These are phyloP conservation scores for Paramecium bursaria DNA, from an alignment of 73 alveolate genomes.

Conservation along the genomic window DNA sequence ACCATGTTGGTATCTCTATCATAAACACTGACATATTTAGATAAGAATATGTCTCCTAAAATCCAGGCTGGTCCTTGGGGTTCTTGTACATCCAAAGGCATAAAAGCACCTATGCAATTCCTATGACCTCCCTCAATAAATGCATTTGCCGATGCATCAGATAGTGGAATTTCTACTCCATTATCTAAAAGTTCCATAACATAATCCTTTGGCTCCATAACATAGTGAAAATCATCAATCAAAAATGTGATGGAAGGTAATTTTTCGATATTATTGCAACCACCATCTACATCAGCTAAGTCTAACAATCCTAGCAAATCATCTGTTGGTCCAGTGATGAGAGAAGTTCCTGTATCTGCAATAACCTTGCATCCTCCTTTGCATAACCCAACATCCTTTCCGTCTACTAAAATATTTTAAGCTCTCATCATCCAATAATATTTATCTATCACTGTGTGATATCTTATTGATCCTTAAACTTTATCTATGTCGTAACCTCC, in stretches of 20 bases:
- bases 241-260: slow-evolving; percentile 63
- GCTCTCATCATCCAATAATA: slow-evolving; percentile 81
- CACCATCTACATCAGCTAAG: slow-evolving; percentile 22
- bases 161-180: slow-evolving; percentile 60
- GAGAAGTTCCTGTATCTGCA: slow-evolving; percentile 86
- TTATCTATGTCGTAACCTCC: slow-evolving; percentile 72
- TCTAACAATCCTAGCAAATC: slow-evolving; percentile 43
- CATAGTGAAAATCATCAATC: slow-evolving; percentile 69
- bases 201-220: slow-evolving; percentile 62
- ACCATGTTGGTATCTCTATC: slow-evolving; percentile 87
- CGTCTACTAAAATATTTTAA: slow-evolving; percentile 77
- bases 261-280: slow-evolving; percentile 3
- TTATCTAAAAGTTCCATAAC: slow-evolving; percentile 37
- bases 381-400: slow-evolving; percentile 72
- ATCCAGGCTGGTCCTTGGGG: slow-evolving; percentile 81
- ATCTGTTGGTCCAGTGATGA: slow-evolving; percentile 80
- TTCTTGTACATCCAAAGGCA: slow-evolving; percentile 71
- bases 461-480: slow-evolving; percentile 69
- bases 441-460: slow-evolving; percentile 76
- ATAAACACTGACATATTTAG: slow-evolving; percentile 86
- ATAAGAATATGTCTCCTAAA: slow-evolving; percentile 83
- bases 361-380: slow-evolving; percentile 74
- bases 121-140: slow-evolving; percentile 37
- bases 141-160: slow-evolving; percentile 47
- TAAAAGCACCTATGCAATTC: slow-evolving; percentile 63